phyloP scores from a whole-genome alignment of 768 basidiomycete genomes.

The Hypholoma sublateritium region DNA sequence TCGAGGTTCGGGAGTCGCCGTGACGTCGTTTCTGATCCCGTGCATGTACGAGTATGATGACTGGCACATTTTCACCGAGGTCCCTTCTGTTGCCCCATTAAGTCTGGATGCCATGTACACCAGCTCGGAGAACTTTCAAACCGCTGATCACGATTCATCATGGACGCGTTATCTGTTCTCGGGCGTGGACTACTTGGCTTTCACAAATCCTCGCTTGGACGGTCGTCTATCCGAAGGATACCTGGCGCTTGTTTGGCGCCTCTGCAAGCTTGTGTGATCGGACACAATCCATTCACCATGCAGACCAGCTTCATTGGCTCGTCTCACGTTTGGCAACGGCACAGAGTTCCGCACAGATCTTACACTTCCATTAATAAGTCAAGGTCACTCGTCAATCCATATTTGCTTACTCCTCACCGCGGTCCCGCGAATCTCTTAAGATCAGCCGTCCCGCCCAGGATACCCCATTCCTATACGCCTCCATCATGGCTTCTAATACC shows the following conservation, averaged over 20 bases:
- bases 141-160: too few relatives aligned
- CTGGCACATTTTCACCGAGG: too few relatives aligned
- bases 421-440: background rate
- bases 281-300: background rate
- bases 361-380: background rate
- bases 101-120: too few relatives aligned
- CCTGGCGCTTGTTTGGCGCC: background rate
- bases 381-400: background rate
- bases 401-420: background rate
- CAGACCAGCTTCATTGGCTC: background rate
- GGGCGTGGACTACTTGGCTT: too few relatives aligned
- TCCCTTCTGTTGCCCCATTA: too few relatives aligned
- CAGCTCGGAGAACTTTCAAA: too few relatives aligned
- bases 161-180: too few relatives aligned
- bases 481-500: background rate
- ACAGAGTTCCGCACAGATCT: background rate
- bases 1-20: too few relatives aligned
- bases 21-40: too few relatives aligned
- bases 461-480: background rate
- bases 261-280: background rate
- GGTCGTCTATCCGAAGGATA: background rate
- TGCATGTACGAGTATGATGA: too few relatives aligned
- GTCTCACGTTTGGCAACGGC: constrained; percentile 22
- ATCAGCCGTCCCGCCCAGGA: background rate
- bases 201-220: too few relatives aligned